Conservation (phyloP, 805 yeast species). For the Danielozyma ontarioensis region DNA sequence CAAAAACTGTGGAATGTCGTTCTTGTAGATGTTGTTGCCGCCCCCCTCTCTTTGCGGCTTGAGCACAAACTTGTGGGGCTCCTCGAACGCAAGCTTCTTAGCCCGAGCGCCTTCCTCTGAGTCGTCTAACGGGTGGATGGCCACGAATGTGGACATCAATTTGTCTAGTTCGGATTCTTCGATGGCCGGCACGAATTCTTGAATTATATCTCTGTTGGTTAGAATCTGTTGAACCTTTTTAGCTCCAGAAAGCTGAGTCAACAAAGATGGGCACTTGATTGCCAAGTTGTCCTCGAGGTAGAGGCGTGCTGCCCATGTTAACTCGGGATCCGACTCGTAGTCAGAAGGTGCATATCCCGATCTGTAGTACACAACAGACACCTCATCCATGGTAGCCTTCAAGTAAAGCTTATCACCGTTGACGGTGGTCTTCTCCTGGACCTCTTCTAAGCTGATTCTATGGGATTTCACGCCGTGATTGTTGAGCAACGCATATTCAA, state of each 20-base stretch:
- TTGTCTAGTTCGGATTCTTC: slow-evolving; percentile 21
- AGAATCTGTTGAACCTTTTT: slow-evolving; percentile 90
- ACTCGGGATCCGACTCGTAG: slow-evolving; percentile 48
- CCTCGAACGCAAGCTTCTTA: slow-evolving; percentile 57
- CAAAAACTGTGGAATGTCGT: slow-evolving; percentile 75
- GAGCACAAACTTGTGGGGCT: slow-evolving; percentile 71
- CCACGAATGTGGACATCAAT: slow-evolving; percentile 66
- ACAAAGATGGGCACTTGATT: slow-evolving; percentile 84
- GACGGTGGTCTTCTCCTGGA: slow-evolving; percentile 38
- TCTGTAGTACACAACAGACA: slow-evolving; percentile 86
- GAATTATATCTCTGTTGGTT: slow-evolving; percentile 48
- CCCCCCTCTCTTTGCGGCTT: slow-evolving; percentile 99
- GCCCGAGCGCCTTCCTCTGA: slow-evolving; percentile 59
- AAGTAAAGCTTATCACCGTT: slow-evolving; percentile 46
- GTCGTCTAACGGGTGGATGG: slow-evolving; percentile 81
- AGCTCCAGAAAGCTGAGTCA: slow-evolving; percentile 89
- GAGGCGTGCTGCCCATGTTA: slow-evolving; percentile 75
- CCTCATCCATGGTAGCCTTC: slow-evolving; percentile 56
- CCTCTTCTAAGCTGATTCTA: slow-evolving; percentile 64
- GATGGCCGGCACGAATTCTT: slow-evolving; percentile 39
- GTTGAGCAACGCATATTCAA: slow-evolving; percentile 66
- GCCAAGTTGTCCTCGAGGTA: slow-evolving; percentile 70
- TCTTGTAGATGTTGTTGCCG: slow-evolving; percentile 88
- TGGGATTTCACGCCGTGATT: slow-evolving; percentile 53
- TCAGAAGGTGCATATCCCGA: slow-evolving; percentile 87